These are phyloP conservation scores for Fusarium cyanostomum DNA, from an alignment of 2,329 filamentous ascomycete species.

Conservation along the genomic window DNA sequence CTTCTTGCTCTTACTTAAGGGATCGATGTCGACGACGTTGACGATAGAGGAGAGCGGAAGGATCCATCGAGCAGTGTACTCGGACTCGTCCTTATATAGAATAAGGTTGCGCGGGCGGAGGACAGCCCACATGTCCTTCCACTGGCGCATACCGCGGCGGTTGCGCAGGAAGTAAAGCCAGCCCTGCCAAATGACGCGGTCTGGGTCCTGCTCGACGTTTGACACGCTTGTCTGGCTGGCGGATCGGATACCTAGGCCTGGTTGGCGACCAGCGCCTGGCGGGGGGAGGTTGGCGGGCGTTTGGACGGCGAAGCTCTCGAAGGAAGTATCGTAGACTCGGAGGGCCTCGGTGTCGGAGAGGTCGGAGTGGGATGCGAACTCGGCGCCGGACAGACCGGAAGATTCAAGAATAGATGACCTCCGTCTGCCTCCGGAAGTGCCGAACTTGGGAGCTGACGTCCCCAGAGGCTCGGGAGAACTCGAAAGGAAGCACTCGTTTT, in stretches of 20 bases:
- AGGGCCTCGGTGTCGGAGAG: constrained; percentile 76
- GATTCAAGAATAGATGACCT: constrained; percentile 72
- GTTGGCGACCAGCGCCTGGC: constrained; percentile 37
- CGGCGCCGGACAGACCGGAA: constrained; percentile 70
- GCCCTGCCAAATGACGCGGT: constrained; percentile 93
- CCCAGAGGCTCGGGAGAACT: constrained; percentile 69
- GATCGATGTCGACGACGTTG: constrained; percentile 91
- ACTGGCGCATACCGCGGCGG: constrained; percentile 84
- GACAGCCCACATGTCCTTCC: constrained; percentile 95
- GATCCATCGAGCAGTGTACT: constrained; percentile 88
- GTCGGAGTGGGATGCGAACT: constrained; percentile 84
- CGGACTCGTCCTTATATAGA: constrained; percentile 91
- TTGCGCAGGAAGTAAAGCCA: constrained; percentile 87
- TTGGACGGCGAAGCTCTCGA: constrained; percentile 59
- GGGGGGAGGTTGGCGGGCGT: constrained; percentile 42
- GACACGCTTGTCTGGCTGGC: constrained; percentile 69
- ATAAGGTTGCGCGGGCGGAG: constrained; percentile 85
- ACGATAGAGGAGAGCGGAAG: constrained; percentile 82
- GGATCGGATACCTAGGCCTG: constrained; percentile 59
- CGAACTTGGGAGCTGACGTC: constrained; percentile 49
- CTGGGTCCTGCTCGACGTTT: constrained; percentile 70
- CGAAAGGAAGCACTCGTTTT: constrained; percentile 58
- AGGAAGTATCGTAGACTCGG: constrained; percentile 59
- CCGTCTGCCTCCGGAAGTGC: constrained; percentile 53
- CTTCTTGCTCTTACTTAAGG: constrained; percentile 82